phyloP scores from a whole-genome alignment of 2,329 filamentous ascomycete species.

The Colletotrichum simmondsii region DNA sequence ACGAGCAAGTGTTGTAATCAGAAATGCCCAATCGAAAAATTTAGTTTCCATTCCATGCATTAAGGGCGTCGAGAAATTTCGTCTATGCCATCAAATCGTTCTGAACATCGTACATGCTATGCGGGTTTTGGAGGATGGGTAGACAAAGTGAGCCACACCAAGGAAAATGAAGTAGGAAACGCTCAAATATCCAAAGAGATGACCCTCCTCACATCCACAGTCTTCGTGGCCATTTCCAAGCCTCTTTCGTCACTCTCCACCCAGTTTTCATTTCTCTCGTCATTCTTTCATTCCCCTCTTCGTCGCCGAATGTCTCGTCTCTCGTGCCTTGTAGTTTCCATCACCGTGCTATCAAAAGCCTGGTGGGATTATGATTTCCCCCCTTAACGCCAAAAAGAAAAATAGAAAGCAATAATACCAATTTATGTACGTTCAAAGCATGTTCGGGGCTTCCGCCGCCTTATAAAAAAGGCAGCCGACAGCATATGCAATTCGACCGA shows the following conservation, averaged over 20 bases:
- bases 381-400: conserved; percentile 13
- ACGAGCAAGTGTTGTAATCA: neutral
- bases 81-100: conserved; percentile 25
- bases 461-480: neutral
- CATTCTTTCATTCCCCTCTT: neutral
- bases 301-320: conserved; percentile 22
- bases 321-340: neutral
- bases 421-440: conserved; percentile 30
- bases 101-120: conserved; percentile 32
- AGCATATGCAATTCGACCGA: neutral
- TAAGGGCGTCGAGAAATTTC: conserved; percentile 4
- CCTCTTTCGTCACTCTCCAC: neutral
- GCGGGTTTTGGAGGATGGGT: neutral
- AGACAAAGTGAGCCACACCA: neutral
- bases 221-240: neutral
- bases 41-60: neutral
- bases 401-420: conserved; percentile 9
- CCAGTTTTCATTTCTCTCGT: neutral
- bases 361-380: neutral
- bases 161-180: conserved; percentile 19
- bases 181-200: conserved; percentile 26
- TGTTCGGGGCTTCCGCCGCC: neutral
- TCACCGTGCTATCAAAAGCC: neutral
- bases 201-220: neutral
- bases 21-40: neutral